Conservation (phyloP, 225 moss, liverwort and hornwort genomes). For the Anthoceros angustus region DNA sequence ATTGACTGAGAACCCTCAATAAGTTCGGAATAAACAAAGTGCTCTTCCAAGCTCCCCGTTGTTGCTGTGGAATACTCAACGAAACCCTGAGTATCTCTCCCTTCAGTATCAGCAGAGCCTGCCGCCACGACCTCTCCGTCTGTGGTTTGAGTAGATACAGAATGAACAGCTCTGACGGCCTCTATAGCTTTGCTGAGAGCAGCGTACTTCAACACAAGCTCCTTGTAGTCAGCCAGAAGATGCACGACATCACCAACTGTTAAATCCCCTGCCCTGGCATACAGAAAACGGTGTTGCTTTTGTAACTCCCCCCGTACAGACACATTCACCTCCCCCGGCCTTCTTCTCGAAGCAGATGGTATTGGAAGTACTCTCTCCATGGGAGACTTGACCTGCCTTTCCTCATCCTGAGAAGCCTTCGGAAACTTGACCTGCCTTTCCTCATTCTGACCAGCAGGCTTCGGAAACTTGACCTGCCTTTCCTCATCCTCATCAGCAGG, state of each 20-base stretch:
- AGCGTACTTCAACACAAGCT: slow-evolving; percentile 73
- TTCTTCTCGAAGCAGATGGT: too few species aligned
- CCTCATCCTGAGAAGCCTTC: too few species aligned
- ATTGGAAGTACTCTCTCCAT: too few species aligned
- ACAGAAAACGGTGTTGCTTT: slow-evolving; percentile 73
- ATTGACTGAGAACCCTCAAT: too few species aligned
- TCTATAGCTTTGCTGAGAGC: slow-evolving; percentile 69
- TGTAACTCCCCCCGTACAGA: slow-evolving; percentile 42
- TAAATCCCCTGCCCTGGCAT: slow-evolving; percentile 77
- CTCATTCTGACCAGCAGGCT: too few species aligned
- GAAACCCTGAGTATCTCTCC: too few species aligned
- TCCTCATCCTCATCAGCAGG: slow-evolving; percentile 11
- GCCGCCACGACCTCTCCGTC: neutral
- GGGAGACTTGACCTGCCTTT: too few species aligned
- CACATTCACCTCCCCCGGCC: too few species aligned
- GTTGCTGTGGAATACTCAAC: too few species aligned
- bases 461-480: neutral
- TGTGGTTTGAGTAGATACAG: neutral
- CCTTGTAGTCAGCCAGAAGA: slow-evolving; percentile 76
- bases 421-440: too few species aligned
- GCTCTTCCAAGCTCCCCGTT: too few species aligned
- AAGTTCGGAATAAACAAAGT: too few species aligned
- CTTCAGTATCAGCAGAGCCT: neutral
- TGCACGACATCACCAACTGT: slow-evolving; percentile 75
- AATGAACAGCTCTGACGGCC: neutral